Conservation (phyloP, 2,329 filamentous ascomycete genomes). For the Clonostachys byssicola region DNA sequence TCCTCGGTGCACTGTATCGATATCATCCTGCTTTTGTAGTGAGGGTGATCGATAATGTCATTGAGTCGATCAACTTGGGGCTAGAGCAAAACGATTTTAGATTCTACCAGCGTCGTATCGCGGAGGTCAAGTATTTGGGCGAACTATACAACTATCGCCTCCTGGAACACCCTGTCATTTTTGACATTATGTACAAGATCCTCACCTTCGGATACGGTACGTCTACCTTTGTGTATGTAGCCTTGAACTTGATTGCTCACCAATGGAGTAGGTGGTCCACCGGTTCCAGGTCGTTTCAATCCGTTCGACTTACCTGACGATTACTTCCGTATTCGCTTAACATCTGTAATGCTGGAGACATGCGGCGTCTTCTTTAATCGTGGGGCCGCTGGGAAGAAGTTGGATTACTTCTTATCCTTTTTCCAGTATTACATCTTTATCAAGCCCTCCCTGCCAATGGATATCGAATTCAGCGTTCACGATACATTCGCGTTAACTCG, state of each 20-base stretch:
- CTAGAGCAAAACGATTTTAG: slow-evolving; percentile 97
- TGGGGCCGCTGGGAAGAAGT: slow-evolving; percentile 89
- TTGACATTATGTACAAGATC: slow-evolving; percentile 92
- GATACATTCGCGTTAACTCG: slow-evolving; percentile 83
- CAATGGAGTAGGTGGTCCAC: slow-evolving; percentile 60
- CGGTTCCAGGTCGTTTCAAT: slow-evolving; percentile 72
- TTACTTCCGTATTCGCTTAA: slow-evolving; percentile 89
- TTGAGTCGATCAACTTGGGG: slow-evolving; percentile 84
- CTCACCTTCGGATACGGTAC: slow-evolving; percentile 83
- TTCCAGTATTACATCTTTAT: slow-evolving; percentile 95
- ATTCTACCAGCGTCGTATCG: slow-evolving; percentile 89
- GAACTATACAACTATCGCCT: slow-evolving; percentile 98
- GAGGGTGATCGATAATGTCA: slow-evolving; percentile 83
- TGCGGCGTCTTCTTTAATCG: slow-evolving; percentile 96
- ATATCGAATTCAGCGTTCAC: slow-evolving; percentile 94
- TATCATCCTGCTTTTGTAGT: slow-evolving; percentile 92
- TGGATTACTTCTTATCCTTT: slow-evolving; percentile 96
- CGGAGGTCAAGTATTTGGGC: slow-evolving; percentile 93
- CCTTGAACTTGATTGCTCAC: neutral
- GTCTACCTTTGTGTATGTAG: slow-evolving; percentile 11
- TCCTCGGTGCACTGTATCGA: slow-evolving; percentile 82
- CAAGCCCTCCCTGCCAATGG: slow-evolving; percentile 89
- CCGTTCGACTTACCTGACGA: slow-evolving; percentile 86
- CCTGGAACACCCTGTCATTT: slow-evolving; percentile 91
- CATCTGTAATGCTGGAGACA: slow-evolving; percentile 86